Conservation (phyloP, 176 grass and related monocot species). For the Typha latifolia region DNA sequence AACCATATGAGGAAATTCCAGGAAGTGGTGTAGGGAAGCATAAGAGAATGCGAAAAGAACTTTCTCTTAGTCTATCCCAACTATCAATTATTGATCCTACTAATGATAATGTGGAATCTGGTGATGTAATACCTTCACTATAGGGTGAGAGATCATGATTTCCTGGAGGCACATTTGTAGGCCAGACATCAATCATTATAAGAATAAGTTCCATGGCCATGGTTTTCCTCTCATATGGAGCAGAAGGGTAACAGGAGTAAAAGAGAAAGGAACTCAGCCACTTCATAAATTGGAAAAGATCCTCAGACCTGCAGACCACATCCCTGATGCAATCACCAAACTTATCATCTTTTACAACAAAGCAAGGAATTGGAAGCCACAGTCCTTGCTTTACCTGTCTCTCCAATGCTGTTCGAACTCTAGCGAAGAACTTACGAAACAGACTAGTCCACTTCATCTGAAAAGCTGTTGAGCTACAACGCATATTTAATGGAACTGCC, state of each 20-base stretch:
- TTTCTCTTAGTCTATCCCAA: conserved; percentile 87
- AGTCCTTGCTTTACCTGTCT: conserved; percentile 76
- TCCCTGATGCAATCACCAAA: conserved; percentile 26
- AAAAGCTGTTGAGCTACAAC: conserved; percentile 89
- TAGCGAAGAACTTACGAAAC: conserved; percentile 82
- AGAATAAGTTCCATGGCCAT: conserved; percentile 99
- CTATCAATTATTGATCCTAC: conserved; percentile 94
- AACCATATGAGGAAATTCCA: conserved; percentile 66
- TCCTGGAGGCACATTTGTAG: conserved; percentile 52
- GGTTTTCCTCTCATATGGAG: conserved; percentile 97
- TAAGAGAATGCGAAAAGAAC: conserved; percentile 79
- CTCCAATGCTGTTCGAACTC: conserved; percentile 91
- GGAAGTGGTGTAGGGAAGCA: conserved; percentile 92
- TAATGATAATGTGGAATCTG: conserved; percentile 86
- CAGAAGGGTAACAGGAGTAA: conserved; percentile 91
- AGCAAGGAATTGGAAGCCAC: conserved; percentile 41
- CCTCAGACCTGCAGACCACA: conserved; percentile 34
- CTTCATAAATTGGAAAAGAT: conserved; percentile 87
- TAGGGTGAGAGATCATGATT: conserved; percentile 64
- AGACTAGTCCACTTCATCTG: conserved; percentile 99
- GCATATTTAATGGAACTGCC: conserved; percentile 88
- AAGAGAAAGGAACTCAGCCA: conserved; percentile 89
- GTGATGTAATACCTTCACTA: conserved; percentile 54
- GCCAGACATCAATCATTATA: conserved; percentile 87
- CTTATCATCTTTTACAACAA: conserved; percentile 16